Percentiles rank a stretch among this genome's conserved stretches.
phyloP scores from a whole-genome alignment of 805 yeast genomes.

The Kodamaea jinghongensis region DNA sequence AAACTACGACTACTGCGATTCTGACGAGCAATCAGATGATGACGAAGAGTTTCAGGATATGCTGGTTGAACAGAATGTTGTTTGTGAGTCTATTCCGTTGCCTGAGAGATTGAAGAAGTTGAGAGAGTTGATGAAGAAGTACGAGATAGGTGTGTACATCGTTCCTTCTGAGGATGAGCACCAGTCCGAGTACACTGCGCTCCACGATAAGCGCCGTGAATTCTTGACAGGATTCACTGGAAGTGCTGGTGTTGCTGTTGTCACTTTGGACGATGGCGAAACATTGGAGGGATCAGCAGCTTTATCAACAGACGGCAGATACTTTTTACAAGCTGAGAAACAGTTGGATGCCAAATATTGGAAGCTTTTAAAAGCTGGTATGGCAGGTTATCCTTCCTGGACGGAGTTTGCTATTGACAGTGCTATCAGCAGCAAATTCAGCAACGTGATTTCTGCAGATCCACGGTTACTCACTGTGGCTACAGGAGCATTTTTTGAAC shows the following conservation, averaged over 20 bases:
- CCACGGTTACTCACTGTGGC: conserved; percentile 65
- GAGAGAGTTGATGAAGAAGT: conserved; percentile 60
- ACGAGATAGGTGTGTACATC: conserved; percentile 68
- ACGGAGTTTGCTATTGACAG: conserved; percentile 63
- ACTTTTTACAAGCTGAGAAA: conserved; percentile 84
- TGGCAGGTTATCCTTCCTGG: conserved; percentile 73
- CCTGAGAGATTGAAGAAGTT: conserved; percentile 53
- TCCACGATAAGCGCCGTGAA: conserved; percentile 77
- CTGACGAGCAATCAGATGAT: conserved; percentile 18
- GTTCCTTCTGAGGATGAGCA: conserved; percentile 92
- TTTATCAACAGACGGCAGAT: conserved; percentile 90
- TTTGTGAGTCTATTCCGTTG: conserved; percentile 4
- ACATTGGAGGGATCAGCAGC: conserved; percentile 64
- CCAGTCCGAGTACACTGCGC: conserved; percentile 84
- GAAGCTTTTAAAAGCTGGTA: conserved; percentile 78
- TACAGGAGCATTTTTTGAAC: conserved; percentile 41
- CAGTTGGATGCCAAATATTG: conserved; percentile 73
- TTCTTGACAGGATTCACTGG: conserved; percentile 90
- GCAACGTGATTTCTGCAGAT: conserved; percentile 73
- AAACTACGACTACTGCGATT: conserved; percentile 6
- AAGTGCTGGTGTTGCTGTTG: conserved; percentile 88
- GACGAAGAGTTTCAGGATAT: conserved; percentile 24
- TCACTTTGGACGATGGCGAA: conserved; percentile 50
- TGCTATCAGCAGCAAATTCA: conserved; percentile 48
- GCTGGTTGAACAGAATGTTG: conserved; percentile 18